phyloP scores from a whole-genome alignment of 2,329 filamentous ascomycete genomes.

The Tolypocladium sp. region DNA sequence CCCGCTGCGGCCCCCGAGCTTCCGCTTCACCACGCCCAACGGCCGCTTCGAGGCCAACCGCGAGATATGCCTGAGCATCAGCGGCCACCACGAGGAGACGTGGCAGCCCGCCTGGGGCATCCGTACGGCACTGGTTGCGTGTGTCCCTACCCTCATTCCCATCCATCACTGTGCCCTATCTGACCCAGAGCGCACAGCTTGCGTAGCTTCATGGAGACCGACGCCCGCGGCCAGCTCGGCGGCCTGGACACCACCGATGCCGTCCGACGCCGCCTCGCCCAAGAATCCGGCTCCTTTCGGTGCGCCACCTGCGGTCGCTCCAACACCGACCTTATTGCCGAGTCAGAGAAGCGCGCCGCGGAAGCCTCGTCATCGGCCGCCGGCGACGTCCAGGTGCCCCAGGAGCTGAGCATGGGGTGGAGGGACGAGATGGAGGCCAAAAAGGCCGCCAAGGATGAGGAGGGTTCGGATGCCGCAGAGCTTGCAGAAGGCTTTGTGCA shows the following conservation, averaged over 20 bases:
- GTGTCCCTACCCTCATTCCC: conserved; percentile 6
- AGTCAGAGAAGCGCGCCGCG: conserved; percentile 52
- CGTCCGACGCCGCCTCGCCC: conserved; percentile 60
- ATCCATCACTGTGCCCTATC: not conserved
- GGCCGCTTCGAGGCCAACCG: conserved; percentile 94
- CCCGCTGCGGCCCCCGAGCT: conserved; percentile 85
- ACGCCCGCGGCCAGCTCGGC: conserved; percentile 79
- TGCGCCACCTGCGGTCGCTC: conserved; percentile 62
- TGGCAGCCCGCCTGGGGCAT: conserved; percentile 99
- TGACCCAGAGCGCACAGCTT: conserved; percentile 33
- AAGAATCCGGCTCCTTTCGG: conserved; percentile 53
- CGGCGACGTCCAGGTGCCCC: conserved; percentile 39
- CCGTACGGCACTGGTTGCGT: conserved; percentile 70
- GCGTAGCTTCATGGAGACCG: conserved; percentile 87
- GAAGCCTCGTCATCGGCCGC: conserved; percentile 20
- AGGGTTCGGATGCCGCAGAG: conserved; percentile 34
- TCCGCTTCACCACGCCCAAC: conserved; percentile 86
- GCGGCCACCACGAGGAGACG: conserved; percentile 92
- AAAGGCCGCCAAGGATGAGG: conserved; percentile 8
- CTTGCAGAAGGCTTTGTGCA: conserved; percentile 50
- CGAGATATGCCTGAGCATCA: conserved; percentile 92
- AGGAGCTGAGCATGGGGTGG: conserved; percentile 57
- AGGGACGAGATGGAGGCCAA: conserved; percentile 56
- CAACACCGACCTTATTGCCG: conserved; percentile 66
- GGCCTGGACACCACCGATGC: conserved; percentile 69